phyloP scores from a whole-genome alignment of 495 filamentous ascomycete genomes.

The Schizothecium vesticola region DNA sequence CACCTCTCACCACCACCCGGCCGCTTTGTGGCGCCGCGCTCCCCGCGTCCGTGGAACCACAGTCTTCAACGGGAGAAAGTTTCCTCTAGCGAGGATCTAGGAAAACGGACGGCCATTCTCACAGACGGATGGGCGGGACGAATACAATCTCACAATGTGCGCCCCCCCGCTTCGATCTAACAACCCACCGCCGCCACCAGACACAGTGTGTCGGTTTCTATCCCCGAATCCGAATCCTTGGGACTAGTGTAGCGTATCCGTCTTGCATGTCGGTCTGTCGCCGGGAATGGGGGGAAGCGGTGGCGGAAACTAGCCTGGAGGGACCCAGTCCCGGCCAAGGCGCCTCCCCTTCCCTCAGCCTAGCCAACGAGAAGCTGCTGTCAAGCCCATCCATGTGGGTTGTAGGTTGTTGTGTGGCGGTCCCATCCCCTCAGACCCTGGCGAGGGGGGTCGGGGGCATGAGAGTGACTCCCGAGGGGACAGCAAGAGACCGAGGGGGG shows the following conservation, averaged over 20 bases:
- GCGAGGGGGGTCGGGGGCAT: neutral
- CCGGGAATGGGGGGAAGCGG: neutral
- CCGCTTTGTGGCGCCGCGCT: neutral
- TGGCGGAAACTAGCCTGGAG: neutral
- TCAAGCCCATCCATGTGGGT: no score
- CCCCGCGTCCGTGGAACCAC: neutral
- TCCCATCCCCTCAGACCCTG: neutral
- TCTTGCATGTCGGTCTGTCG: neutral
- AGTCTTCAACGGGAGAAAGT: neutral
- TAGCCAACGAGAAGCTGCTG: no score
- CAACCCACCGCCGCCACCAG: no score
- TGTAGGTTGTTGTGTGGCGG: no score
- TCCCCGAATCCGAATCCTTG: no score
- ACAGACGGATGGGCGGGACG: neutral
- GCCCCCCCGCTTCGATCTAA: no score
- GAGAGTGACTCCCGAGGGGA: neutral
- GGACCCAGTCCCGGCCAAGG: no score
- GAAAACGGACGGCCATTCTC: neutral
- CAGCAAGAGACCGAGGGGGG: neutral
- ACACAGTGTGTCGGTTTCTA: no score
- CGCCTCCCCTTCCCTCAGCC: no score
- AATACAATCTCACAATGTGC: no score
- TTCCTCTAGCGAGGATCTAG: neutral
- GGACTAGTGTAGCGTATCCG: neutral
- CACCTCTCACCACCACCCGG: neutral